A percentile compares a stretch with the other conserved stretches of the same genome.
These are phyloP conservation scores for Macadamia integrifolia DNA, from an alignment of 164 flowering plant species.

Conservation along the genomic window DNA sequence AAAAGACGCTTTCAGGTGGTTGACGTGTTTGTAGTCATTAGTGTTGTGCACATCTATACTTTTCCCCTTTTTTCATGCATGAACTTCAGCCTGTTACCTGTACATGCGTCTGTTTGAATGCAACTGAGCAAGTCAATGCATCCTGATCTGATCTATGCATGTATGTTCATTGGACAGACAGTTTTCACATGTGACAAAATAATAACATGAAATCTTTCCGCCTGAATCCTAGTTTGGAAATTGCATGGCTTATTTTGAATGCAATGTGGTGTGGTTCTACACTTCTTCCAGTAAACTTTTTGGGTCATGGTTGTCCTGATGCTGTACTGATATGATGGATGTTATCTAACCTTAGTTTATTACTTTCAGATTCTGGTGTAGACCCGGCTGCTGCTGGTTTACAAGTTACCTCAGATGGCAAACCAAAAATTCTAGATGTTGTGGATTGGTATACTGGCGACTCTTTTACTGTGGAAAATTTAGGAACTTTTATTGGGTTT, in stretches of 20 bases:
- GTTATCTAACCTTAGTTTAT: background rate
- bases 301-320: too few species aligned
- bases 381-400: slow-evolving; percentile 95
- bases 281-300: background rate
- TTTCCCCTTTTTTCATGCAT: too few species aligned
- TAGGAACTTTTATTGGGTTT: background rate
- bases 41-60: too few species aligned
- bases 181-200: background rate
- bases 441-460: slow-evolving; percentile 64
- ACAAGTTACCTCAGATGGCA: slow-evolving; percentile 86
- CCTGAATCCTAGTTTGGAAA: background rate
- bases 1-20: too few species aligned
- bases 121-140: too few species aligned
- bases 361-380: slow-evolving; percentile 73
- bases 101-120: too few species aligned
- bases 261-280: background rate
- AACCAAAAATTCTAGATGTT: slow-evolving; percentile 81
- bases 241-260: background rate
- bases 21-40: too few species aligned
- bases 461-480: background rate
- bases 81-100: too few species aligned
- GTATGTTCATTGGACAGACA: too few species aligned
- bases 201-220: background rate
- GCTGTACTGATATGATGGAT: background rate
- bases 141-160: too few species aligned